Percentiles rank a stretch among this genome's conserved stretches.
These are phyloP conservation scores for Rhizomucor pusillus DNA, from an alignment of 371 early-diverging fungal species.

Conservation along the genomic window DNA sequence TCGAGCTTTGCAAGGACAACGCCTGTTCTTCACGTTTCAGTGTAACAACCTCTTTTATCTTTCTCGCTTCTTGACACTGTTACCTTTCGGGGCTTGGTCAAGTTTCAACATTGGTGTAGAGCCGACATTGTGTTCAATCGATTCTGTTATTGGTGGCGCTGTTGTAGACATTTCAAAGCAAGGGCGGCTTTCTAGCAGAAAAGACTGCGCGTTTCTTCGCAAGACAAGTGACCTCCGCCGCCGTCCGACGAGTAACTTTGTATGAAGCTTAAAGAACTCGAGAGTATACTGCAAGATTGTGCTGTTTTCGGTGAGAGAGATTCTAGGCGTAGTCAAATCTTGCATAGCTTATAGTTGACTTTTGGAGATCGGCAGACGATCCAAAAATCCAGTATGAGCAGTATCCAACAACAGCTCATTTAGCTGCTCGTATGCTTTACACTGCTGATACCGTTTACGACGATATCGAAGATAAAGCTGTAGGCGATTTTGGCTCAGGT, in stretches of 20 bases:
- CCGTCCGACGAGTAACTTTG: neutral
- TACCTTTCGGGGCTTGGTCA: neutral
- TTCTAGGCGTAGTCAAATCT: neutral
- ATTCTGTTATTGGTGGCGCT: constrained; percentile 28
- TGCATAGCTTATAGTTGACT: constrained; percentile 7
- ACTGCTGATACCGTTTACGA: constrained; percentile 76
- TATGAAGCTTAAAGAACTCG: constrained; percentile 80
- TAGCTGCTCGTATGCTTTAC: constrained; percentile 80
- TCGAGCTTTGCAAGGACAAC: constrained; percentile 65
- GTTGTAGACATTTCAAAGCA: no score
- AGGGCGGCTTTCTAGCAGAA: no score
- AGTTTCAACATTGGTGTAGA: constrained; percentile 32
- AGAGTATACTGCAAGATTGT: constrained; percentile 71
- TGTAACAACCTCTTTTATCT: no score
- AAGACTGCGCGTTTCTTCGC: constrained; percentile 18
- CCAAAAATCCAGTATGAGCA: constrained; percentile 86
- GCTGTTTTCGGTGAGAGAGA: constrained; percentile 56
- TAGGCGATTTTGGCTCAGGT: constrained; percentile 84
- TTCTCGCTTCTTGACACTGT: no score
- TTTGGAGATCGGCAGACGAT: constrained; percentile 28
- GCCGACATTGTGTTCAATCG: constrained; percentile 25
- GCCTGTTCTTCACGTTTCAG: no score
- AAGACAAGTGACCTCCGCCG: no score
- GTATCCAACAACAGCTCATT: constrained; percentile 84
- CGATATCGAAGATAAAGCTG: constrained; percentile 73